Evolutionary conservation across 495 filamentous ascomycete genomes (phyloP).

Genomic region (Lasiosphaeriaceae sp.): DNA sequence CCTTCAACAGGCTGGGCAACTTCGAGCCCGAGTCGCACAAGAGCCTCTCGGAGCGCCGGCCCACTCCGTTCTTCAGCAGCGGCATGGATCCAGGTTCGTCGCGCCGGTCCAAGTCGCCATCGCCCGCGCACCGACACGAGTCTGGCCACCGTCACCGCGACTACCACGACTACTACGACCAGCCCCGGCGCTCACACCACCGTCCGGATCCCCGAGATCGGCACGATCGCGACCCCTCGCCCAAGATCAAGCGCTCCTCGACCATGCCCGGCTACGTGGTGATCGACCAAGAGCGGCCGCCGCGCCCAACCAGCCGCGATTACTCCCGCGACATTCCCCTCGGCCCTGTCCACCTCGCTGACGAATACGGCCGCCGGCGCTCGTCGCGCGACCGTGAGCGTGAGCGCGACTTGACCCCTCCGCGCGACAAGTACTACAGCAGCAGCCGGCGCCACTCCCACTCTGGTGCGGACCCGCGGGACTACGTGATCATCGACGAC

Average conservation of each 20-base stretch:
- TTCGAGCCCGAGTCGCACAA: constrained; percentile 17
- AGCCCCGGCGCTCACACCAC: not conserved
- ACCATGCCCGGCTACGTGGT: constrained; percentile 26
- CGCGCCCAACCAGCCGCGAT: constrained; percentile 13
- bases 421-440: not conserved
- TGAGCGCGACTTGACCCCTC: constrained; percentile 2
- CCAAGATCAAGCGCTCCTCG: constrained; percentile 17
- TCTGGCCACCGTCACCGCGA: constrained; percentile 25
- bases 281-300: constrained; percentile 18
- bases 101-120: constrained; percentile 38
- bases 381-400: constrained; percentile 11
- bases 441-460: constrained; percentile 14
- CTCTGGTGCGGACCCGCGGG: constrained; percentile 1
- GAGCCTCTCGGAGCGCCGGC: constrained; percentile 21
- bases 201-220: not conserved
- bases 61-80: constrained; percentile 21
- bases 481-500: constrained; percentile 24
- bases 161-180: constrained; percentile 20
- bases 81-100: constrained; percentile 25
- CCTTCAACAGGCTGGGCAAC: constrained; percentile 22
- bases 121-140: constrained; percentile 31
- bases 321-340: constrained; percentile 16
- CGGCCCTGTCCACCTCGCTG: constrained; percentile 17
- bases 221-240: constrained; percentile 14
- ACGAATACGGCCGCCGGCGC: constrained; percentile 19